These are phyloP conservation scores for Penicillium hesseltinei DNA, from an alignment of 2,329 filamentous ascomycete genomes.

Conservation along the genomic window DNA sequence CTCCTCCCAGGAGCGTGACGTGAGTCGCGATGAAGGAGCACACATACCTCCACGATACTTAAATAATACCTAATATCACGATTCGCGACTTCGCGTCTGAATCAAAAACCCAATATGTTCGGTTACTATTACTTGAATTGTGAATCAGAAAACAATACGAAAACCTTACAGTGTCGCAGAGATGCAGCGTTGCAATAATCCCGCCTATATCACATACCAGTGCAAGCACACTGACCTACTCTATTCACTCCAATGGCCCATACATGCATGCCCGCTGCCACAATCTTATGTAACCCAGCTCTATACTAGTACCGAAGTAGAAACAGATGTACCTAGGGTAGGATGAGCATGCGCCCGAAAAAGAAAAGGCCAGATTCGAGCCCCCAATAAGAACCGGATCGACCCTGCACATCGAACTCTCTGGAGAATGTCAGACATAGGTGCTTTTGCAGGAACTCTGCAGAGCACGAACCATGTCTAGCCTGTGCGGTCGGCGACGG, in stretches of 20 bases:
- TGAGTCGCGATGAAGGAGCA: conserved; percentile 9
- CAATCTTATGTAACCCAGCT: conserved; percentile 3
- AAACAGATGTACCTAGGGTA: not conserved
- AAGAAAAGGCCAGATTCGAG: not conserved
- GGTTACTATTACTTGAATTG: not conserved
- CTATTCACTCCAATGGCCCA: not conserved
- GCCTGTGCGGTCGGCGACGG: not conserved
- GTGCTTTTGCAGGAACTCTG: conserved; percentile 7
- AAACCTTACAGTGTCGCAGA: conserved; percentile 9
- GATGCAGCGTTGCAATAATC: conserved; percentile 8
- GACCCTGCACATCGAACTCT: conserved; percentile 3
- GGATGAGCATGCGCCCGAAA: not conserved
- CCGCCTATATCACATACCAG: conserved; percentile 11
- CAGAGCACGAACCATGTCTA: conserved; percentile 8
- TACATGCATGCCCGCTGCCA: not conserved
- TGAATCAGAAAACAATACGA: not conserved
- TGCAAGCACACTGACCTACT: conserved; percentile 1
- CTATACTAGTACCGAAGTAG: not conserved
- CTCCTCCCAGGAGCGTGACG: not conserved
- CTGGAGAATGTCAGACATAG: conserved; percentile 12
- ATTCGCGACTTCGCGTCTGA: conserved; percentile 1
- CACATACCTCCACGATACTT: not conserved
- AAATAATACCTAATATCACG: not conserved
- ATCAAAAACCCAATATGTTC: not conserved
- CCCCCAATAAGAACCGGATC: not conserved